Conservation (phyloP, 306 rosid species). For the Macrotyloma uniflorum region DNA sequence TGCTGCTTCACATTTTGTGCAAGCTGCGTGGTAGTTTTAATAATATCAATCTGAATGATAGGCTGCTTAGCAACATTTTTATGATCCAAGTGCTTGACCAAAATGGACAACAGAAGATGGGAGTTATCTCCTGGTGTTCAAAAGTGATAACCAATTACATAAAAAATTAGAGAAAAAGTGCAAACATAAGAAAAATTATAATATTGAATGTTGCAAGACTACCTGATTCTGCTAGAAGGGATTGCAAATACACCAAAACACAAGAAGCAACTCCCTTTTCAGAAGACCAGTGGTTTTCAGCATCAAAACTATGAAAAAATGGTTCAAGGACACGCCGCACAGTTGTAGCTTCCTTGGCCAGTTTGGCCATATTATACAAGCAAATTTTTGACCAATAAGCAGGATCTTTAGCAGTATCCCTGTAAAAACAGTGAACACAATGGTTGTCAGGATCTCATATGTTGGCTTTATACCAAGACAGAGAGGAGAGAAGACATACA, state of each 20-base stretch:
- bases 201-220: conserved; percentile 32
- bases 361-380: conserved; percentile 74
- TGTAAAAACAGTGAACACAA: conserved; percentile 48
- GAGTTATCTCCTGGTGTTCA: conserved; percentile 83
- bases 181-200: background rate
- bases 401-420: conserved; percentile 74
- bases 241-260: conserved; percentile 79
- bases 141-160: conserved; percentile 26
- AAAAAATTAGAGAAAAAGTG: conserved; percentile 28
- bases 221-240: conserved; percentile 90
- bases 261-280: conserved; percentile 76
- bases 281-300: conserved; percentile 76
- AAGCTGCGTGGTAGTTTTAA: conserved; percentile 65
- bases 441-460: conserved; percentile 30
- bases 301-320: conserved; percentile 85
- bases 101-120: conserved; percentile 74
- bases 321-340: conserved; percentile 92
- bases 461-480: conserved; percentile 37
- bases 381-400: conserved; percentile 92
- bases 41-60: conserved; percentile 65
- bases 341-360: conserved; percentile 93
- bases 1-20: conserved; percentile 73
- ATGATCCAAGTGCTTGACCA: conserved; percentile 99
- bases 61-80: conserved; percentile 77
- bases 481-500: conserved; percentile 52